These are phyloP conservation scores for Backusella parvicylindrica DNA, from an alignment of 192 early-diverging fungal genomes.

Conservation along the genomic window DNA sequence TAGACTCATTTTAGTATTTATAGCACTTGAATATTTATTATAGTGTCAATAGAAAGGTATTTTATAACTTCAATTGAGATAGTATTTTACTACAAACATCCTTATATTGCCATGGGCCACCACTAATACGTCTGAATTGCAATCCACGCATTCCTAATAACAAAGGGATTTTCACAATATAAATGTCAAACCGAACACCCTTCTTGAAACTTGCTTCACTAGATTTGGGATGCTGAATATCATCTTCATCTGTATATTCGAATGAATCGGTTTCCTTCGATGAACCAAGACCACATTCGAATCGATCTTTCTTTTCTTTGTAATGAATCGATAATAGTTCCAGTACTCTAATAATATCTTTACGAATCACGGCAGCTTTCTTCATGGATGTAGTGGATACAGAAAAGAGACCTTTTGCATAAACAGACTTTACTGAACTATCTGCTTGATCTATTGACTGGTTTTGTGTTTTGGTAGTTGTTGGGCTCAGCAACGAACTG, in stretches of 20 bases:
- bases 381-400: conserved; percentile 51
- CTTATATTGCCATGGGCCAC: conserved; percentile 74
- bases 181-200: conserved; percentile 60
- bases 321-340: background rate
- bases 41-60: background rate
- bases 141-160: conserved; percentile 69
- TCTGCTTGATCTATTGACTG: conserved; percentile 24
- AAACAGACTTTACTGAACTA: conserved; percentile 47
- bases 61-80: conserved; percentile 51
- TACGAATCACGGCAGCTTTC: conserved; percentile 45
- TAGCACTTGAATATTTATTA: no score
- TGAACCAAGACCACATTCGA: background rate
- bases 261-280: background rate
- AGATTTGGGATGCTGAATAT: background rate
- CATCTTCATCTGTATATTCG: background rate
- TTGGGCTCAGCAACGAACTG: background rate
- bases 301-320: background rate
- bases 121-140: conserved; percentile 72
- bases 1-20: no score
- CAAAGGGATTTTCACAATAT: conserved; percentile 67
- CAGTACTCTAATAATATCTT: conserved; percentile 41
- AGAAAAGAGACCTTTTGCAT: conserved; percentile 52
- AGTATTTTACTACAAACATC: conserved; percentile 75
- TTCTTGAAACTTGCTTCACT: conserved; percentile 14
- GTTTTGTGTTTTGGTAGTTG: background rate